Base-by-base conservation (phyloP, 257 asterid species). In the Solanum virginianum region DNA sequence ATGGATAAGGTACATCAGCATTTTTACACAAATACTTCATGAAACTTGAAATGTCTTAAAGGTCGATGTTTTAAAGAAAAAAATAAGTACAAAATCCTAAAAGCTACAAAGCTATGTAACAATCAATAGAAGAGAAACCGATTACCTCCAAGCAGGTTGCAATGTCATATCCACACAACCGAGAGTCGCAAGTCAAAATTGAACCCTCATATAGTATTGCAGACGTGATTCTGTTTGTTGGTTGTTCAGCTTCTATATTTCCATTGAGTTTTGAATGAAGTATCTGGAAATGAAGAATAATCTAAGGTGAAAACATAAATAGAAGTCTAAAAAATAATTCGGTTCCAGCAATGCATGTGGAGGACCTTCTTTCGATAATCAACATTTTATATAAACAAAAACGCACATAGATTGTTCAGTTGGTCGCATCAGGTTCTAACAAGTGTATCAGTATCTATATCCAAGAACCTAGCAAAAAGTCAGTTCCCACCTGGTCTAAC, bases 71-170 rank as follows among this genome's bases (percentile, higher is more conserved):
- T 49, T 24, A 3, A 10, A 20, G 32, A 12, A 47, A 74, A 9
- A 5, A 70, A 22, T 9, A 17, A 26, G 8, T 49, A 10, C 6
- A 10, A 53, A 5, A 79, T 10, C 75, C 2, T 22, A 80, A 62
- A 69, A 41, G 16, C 17, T 53, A 57, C 29, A 62, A 69, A 41
- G n/a, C 17, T 53, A 57, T 29, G 49, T 79, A 79, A 53, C 65
- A 55, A 79, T 63, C 59, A 32, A 14, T 39, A 14, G 69, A 82
- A 81, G 85, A 85, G 69, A 83, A 54, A 81, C 72, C 43, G 51
- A 56, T 83, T 91, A 95, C 99, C 99, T 96, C 99, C 95, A 96
- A 92, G 91, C 98, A 96, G 87, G 99, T 93, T 84, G 92, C 98
- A 85, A 96, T 95, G 89, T 95, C 98, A 87, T 92, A 91, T 36